A percentile compares a stretch with the other conserved stretches of the same genome.
Conservation (phyloP, 2,329 filamentous ascomycete species). For the Fusarium humuli region DNA sequence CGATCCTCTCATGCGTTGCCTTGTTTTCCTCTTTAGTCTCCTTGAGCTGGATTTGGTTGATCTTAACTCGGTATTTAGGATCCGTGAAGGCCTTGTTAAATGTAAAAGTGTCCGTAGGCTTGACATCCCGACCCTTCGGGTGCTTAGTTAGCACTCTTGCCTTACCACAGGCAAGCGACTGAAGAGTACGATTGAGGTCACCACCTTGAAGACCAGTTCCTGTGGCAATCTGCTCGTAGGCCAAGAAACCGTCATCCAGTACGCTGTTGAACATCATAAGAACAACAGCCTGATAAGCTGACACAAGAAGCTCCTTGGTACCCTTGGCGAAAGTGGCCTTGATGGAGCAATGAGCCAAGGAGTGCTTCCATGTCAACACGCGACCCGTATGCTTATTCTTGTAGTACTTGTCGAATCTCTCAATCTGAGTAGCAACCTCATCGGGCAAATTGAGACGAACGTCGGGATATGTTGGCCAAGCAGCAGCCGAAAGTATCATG, state of each 20-base stretch:
- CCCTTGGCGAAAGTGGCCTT: constrained; percentile 83
- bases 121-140: constrained; percentile 86
- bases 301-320: constrained; percentile 88
- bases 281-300: constrained; percentile 91
- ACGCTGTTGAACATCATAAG: constrained; percentile 89
- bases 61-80: constrained; percentile 91
- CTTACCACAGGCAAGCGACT: constrained; percentile 94
- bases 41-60: constrained; percentile 98
- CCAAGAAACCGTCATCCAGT: constrained; percentile 68
- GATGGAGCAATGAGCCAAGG: constrained; percentile 89
- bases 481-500: constrained; percentile 88
- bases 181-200: constrained; percentile 89
- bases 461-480: constrained; percentile 94
- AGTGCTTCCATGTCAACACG: constrained; percentile 90
- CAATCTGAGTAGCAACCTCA: constrained; percentile 79
- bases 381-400: constrained; percentile 89
- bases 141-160: constrained; percentile 85
- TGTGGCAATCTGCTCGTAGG: constrained; percentile 79
- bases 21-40: constrained; percentile 96
- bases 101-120: constrained; percentile 81
- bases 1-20: constrained; percentile 90
- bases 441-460: constrained; percentile 76
- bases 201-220: constrained; percentile 79
- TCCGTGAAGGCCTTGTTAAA: constrained; percentile 84
- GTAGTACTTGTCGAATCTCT: constrained; percentile 87